phyloP scores from a whole-genome alignment of 805 yeast genomes.

The Candida tallmaniae region DNA sequence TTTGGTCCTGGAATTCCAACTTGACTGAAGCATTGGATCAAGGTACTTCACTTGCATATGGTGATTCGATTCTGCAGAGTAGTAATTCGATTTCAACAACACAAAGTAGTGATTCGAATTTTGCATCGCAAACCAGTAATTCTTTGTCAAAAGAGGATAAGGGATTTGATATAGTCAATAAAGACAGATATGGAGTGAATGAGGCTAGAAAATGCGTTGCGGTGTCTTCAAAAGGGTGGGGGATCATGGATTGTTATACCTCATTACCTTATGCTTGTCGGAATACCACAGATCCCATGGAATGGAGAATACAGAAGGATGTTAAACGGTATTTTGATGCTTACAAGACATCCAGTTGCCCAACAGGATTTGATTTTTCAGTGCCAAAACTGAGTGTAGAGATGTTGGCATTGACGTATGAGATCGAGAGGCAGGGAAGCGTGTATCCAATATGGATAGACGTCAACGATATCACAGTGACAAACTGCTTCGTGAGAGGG shows the following conservation, averaged over 20 bases:
- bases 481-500: slow-evolving; percentile 81
- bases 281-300: slow-evolving; percentile 28
- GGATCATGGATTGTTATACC: slow-evolving; percentile 61
- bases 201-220: slow-evolving; percentile 41
- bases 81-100: too few species aligned
- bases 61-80: too few species aligned
- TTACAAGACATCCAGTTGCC: slow-evolving; percentile 24
- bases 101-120: not conserved
- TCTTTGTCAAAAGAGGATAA: too few species aligned
- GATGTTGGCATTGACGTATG: slow-evolving; percentile 24
- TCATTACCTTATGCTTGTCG: slow-evolving; percentile 55
- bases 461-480: slow-evolving; percentile 68
- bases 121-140: too few species aligned
- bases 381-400: slow-evolving; percentile 34
- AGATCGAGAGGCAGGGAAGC: slow-evolving; percentile 21
- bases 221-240: slow-evolving; percentile 49
- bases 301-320: slow-evolving; percentile 40
- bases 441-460: slow-evolving; percentile 66
- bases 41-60: not conserved
- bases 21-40: too few species aligned
- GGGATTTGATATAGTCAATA: too few species aligned
- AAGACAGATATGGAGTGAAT: slow-evolving; percentile 6
- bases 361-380: slow-evolving; percentile 26
- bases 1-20: slow-evolving; percentile 74
- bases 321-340: slow-evolving; percentile 43